phyloP scores from a whole-genome alignment of 1,284 basidiomycete genomes.

The Leccinum holopus region DNA sequence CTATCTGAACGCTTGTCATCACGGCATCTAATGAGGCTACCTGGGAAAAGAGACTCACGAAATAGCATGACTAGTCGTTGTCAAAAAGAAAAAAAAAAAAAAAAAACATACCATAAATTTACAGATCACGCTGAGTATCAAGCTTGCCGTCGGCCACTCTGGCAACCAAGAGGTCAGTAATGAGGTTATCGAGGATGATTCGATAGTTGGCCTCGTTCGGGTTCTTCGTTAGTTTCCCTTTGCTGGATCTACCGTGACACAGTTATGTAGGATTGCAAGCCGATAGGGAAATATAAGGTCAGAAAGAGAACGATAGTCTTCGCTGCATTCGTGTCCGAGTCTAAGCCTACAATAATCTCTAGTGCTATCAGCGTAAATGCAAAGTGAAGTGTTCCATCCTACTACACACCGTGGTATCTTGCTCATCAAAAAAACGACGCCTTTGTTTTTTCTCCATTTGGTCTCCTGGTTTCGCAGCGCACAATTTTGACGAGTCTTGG shows the following conservation, averaged over 20 bases:
- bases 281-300: slow-evolving; percentile 36
- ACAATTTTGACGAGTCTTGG: slow-evolving; percentile 60
- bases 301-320: slow-evolving; percentile 84
- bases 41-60: slow-evolving; percentile 2
- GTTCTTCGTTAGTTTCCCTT: slow-evolving; percentile 81
- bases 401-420: slow-evolving; percentile 56
- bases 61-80: neutral
- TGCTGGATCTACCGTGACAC: slow-evolving; percentile 57
- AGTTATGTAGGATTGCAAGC: neutral
- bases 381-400: neutral
- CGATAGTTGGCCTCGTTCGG: slow-evolving; percentile 90
- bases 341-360: slow-evolving; percentile 67
- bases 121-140: slow-evolving; percentile 76
- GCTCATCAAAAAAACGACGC: slow-evolving; percentile 59
- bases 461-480: slow-evolving; percentile 61
- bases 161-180: slow-evolving; percentile 90
- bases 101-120: slow-evolving; percentile 72
- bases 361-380: slow-evolving; percentile 10
- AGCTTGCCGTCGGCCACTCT: slow-evolving; percentile 92
- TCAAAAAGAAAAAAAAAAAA: neutral
- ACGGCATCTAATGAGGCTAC: slow-evolving; percentile 79
- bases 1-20: slow-evolving; percentile 61
- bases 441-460: slow-evolving; percentile 42
- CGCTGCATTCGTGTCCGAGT: slow-evolving; percentile 80
- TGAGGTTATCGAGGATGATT: slow-evolving; percentile 85